Conservation (phyloP, 2,329 filamentous ascomycete species). For the Aspergillus proliferans region DNA sequence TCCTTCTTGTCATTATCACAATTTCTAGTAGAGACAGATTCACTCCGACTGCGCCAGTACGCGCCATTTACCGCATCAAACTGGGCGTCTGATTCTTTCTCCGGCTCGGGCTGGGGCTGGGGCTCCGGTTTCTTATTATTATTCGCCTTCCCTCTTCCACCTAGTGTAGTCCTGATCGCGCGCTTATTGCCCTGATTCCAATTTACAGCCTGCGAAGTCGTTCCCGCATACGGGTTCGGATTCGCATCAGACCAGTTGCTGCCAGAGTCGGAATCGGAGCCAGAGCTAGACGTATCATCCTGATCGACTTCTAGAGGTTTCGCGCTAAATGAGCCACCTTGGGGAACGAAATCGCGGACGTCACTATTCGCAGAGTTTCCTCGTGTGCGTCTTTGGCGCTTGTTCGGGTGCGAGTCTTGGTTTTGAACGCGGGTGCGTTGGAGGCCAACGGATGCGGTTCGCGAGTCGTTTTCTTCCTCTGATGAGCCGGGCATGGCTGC, state of each 20-base stretch:
- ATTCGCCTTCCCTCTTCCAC: conserved; percentile 16
- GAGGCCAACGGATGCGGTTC: conserved; percentile 40
- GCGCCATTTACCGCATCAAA: conserved; percentile 32
- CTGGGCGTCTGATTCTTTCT: conserved; percentile 13
- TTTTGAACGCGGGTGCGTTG: conserved; percentile 26
- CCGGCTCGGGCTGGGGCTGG: conserved; percentile 2
- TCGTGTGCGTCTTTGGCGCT: conserved; percentile 19
- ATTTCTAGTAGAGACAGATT: conserved; percentile 20
- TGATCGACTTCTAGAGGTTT: conserved; percentile 28
- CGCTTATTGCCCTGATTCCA: conserved; percentile 42
- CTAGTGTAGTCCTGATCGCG: conserved; percentile 39
- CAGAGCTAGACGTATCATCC: conserved; percentile 26
- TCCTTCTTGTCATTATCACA: conserved; percentile 7
- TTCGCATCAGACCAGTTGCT: conserved; percentile 3
- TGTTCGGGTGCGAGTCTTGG: conserved; percentile 11
- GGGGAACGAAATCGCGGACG: conserved; percentile 32
- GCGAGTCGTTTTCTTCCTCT: conserved; percentile 39
- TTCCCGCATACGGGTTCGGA: conserved; percentile 16
- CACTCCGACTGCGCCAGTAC: conserved; percentile 34
- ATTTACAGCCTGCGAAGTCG: conserved; percentile 27
- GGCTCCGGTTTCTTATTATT: neutral
- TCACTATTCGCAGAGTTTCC: conserved; percentile 17
- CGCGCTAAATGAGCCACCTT: conserved; percentile 29
- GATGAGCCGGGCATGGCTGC: conserved; percentile 19
- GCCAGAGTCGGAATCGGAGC: conserved; percentile 16